Percentiles rank a stretch among this genome's conserved stretches.
These are phyloP conservation scores for Bolboschoenus planiculmis DNA, from an alignment of 176 grass and related monocot species.

Conservation along the genomic window DNA sequence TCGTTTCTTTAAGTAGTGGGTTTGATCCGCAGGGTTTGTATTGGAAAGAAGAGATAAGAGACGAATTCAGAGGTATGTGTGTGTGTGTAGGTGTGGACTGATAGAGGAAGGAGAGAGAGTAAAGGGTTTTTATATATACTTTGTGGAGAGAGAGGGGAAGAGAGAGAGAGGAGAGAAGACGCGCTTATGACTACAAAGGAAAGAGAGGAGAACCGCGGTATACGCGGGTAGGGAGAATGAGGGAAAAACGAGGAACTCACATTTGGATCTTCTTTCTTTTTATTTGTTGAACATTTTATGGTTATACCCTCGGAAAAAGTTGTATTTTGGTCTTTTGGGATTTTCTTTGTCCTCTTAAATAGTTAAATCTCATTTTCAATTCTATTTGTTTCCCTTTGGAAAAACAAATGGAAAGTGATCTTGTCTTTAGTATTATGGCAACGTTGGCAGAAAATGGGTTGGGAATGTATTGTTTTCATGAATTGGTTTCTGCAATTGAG, in stretches of 20 bases:
- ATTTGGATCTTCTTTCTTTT: not conserved
- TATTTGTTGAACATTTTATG: not conserved
- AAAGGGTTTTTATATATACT: conserved; percentile 13
- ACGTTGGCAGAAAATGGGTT: too few relatives aligned
- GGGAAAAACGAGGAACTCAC: conserved; percentile 31
- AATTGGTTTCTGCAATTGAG: too few relatives aligned
- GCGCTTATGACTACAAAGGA: conserved; percentile 13
- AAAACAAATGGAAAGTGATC: not conserved
- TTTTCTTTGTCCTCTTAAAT: not conserved
- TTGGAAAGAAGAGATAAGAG: not conserved
- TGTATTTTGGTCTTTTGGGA: not conserved
- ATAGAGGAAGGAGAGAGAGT: not conserved
- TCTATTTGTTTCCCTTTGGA: not conserved
- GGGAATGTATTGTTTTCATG: too few relatives aligned
- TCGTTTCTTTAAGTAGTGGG: not conserved
- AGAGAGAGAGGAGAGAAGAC: not conserved
- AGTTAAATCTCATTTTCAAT: not conserved
- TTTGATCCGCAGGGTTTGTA: not conserved
- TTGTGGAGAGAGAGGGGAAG: not conserved
- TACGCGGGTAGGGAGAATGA: conserved; percentile 60
- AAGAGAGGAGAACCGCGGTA: conserved; percentile 37
- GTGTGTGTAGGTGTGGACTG: not conserved
- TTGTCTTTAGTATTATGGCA: too few relatives aligned
- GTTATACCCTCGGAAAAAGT: not conserved
- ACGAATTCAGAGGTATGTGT: not conserved